A percentile compares a stretch with the other conserved stretches of the same genome.
Evolutionary conservation across 2,329 filamentous ascomycete genomes (phyloP).

Genomic region (Fusarium tanahbumbuense): DNA sequence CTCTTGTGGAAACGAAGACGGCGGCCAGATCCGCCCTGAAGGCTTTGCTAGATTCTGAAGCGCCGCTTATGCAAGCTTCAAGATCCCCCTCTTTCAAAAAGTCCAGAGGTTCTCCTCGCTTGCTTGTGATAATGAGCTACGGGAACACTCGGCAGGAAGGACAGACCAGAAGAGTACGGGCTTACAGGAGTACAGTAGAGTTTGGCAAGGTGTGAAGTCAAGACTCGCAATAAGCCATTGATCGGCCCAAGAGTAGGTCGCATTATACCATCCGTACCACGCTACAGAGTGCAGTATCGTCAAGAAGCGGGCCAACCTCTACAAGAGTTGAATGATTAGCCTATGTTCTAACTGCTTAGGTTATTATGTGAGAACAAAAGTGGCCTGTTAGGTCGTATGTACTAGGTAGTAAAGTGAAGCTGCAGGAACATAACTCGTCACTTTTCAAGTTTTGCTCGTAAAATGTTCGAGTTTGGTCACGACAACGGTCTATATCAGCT

Average conservation of each 20-base stretch:
- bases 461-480: conserved; percentile 14
- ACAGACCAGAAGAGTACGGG: conserved; percentile 20
- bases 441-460: conserved; percentile 30
- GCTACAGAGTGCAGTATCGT: not conserved
- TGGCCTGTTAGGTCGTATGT: conserved; percentile 22
- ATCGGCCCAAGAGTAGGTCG: conserved; percentile 30
- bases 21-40: conserved; percentile 36
- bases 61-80: conserved; percentile 48
- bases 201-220: conserved; percentile 32
- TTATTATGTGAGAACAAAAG: conserved; percentile 18
- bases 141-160: conserved; percentile 31
- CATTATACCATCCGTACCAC: conserved; percentile 7
- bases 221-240: conserved; percentile 30
- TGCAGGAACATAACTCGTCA: conserved; percentile 41
- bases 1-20: conserved; percentile 38
- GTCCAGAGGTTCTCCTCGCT: conserved; percentile 5
- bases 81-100: conserved; percentile 11
- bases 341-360: conserved; percentile 12
- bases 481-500: conserved; percentile 17
- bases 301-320: conserved; percentile 28
- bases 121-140: conserved; percentile 28
- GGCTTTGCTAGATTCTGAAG: conserved; percentile 42
- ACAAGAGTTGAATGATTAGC: conserved; percentile 18
- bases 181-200: conserved; percentile 20
- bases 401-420: conserved; percentile 10